A percentile compares a stretch with the other conserved stretches of the same genome.
phyloP scores from a whole-genome alignment of 2,329 filamentous ascomycete species.

The Paramyrothecium roridum region DNA sequence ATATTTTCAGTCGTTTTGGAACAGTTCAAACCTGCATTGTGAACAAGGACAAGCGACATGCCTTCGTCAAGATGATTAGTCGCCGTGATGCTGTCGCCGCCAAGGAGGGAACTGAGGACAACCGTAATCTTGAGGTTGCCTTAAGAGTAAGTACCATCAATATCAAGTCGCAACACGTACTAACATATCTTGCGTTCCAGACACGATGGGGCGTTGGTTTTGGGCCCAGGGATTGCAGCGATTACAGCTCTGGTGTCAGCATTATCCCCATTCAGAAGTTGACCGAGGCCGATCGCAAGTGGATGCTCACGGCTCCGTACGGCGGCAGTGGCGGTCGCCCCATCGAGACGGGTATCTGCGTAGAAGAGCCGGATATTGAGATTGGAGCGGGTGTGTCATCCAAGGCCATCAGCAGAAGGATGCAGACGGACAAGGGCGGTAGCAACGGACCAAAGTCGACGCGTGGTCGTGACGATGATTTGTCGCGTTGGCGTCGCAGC shows the following conservation, averaged over 20 bases:
- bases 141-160: slow-evolving; percentile 58
- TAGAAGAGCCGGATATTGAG: slow-evolving; percentile 98
- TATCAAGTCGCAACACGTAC: background rate
- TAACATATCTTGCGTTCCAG: slow-evolving; percentile 36
- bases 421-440: slow-evolving; percentile 67
- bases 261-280: slow-evolving; percentile 89
- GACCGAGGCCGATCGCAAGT: slow-evolving; percentile 95
- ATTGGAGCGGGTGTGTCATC: slow-evolving; percentile 96
- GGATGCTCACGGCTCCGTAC: slow-evolving; percentile 91
- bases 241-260: slow-evolving; percentile 89
- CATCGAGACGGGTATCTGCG: slow-evolving; percentile 79
- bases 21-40: slow-evolving; percentile 96
- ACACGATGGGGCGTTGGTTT: slow-evolving; percentile 98
- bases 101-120: slow-evolving; percentile 83
- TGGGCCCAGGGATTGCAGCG: slow-evolving; percentile 93
- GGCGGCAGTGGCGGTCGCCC: slow-evolving; percentile 84
- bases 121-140: slow-evolving; percentile 68
- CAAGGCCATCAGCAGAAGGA: slow-evolving; percentile 72
- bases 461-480: slow-evolving; percentile 37
- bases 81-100: slow-evolving; percentile 80
- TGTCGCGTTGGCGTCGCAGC: slow-evolving; percentile 27
- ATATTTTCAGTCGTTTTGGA: slow-evolving; percentile 78
- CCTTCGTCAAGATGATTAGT: slow-evolving; percentile 97
- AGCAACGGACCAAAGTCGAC: slow-evolving; percentile 63
- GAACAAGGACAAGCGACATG: slow-evolving; percentile 96